These are phyloP conservation scores for Saposhnikovia divaricata DNA, from an alignment of 129 eudicot species.

Conservation along the genomic window DNA sequence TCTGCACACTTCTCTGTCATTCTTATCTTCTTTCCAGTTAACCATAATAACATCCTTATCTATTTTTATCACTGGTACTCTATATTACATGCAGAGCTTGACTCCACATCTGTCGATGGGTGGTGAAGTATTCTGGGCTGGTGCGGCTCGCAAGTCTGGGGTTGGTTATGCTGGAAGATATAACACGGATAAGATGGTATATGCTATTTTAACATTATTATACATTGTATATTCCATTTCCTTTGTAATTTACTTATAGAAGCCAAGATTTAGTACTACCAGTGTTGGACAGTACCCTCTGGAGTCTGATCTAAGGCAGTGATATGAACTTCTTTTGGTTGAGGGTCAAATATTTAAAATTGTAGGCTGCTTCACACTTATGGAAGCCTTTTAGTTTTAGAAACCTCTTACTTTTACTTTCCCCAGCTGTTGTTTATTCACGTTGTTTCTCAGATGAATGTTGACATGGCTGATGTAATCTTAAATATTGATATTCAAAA, in stretches of 20 bases:
- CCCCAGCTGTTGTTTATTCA: background rate
- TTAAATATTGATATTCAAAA: background rate
- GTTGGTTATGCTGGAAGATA: conserved; percentile 77
- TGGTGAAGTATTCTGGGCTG: conserved; percentile 96
- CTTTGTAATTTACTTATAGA: background rate
- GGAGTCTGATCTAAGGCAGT: background rate
- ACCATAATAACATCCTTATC: background rate
- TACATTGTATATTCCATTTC: background rate
- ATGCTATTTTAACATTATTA: background rate
- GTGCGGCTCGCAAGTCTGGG: conserved; percentile 85
- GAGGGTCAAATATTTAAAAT: background rate
- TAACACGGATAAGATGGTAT: conserved; percentile 82
- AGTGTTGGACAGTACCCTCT: background rate
- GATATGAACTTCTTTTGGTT: background rate
- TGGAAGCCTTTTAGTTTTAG: background rate
- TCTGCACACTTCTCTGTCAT: background rate
- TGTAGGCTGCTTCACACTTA: background rate
- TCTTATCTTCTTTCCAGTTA: background rate
- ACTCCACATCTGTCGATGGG: conserved; percentile 83
- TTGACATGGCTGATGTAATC: background rate
- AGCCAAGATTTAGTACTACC: no score
- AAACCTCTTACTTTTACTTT: background rate
- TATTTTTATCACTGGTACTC: background rate
- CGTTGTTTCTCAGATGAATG: background rate
- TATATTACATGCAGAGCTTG: conserved; percentile 60